Conservation (phyloP, 2,329 filamentous ascomycete genomes). For the Dissoconium aciculare region DNA sequence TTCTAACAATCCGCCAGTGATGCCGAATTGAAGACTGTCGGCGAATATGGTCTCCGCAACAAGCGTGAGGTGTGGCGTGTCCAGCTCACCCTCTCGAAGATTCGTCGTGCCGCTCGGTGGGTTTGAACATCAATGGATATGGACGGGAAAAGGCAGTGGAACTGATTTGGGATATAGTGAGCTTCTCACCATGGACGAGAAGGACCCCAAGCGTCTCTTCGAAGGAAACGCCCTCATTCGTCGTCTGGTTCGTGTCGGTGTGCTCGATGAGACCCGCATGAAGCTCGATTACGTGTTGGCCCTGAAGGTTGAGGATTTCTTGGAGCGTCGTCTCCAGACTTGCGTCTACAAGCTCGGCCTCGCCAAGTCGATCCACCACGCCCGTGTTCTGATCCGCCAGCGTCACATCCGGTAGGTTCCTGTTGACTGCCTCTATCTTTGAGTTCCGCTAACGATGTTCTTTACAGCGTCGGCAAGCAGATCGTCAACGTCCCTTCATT, state of each 20-base stretch:
- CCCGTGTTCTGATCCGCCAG: conserved; percentile 98
- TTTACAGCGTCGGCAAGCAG: conserved; percentile 83
- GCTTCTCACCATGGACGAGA: conserved; percentile 98
- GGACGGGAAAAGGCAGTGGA: conserved; percentile 1
- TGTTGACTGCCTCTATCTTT: background rate
- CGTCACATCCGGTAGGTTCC: conserved; percentile 70
- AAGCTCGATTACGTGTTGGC: conserved; percentile 99
- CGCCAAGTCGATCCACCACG: conserved; percentile 99
- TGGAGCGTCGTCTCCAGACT: conserved; percentile 99
- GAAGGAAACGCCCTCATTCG: conserved; percentile 99
- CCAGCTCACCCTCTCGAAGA: conserved; percentile 98
- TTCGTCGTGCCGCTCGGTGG: conserved; percentile 99
- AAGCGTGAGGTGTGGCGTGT: conserved; percentile 99
- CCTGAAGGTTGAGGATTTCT: conserved; percentile 98
- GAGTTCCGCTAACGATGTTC: conserved; percentile 11
- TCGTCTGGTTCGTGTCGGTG: conserved; percentile 98
- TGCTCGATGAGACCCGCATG: conserved; percentile 99
- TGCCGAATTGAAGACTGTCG: conserved; percentile 98
- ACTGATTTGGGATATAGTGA: conserved; percentile 50
- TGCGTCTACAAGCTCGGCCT: conserved; percentile 99
- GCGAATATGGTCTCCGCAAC: conserved; percentile 99
- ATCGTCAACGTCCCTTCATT: conserved; percentile 99
- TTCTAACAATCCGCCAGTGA: conserved; percentile 66
- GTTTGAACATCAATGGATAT: conserved; percentile 21
- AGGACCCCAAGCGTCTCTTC: conserved; percentile 99